phyloP scores from a whole-genome alignment of 306 rosid genomes.

The Dalbergia cultrata region DNA sequence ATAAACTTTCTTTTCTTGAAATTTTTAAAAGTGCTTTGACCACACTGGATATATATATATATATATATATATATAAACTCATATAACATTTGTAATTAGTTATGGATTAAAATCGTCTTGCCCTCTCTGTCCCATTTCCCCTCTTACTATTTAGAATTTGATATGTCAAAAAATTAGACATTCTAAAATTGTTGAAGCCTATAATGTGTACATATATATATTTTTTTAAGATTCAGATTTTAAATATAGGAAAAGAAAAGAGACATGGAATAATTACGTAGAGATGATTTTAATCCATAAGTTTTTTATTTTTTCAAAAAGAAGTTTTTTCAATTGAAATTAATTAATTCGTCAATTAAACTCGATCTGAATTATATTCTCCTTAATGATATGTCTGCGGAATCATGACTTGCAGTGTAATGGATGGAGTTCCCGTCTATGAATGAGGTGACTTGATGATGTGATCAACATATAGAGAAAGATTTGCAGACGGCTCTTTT shows the following conservation, averaged over 20 bases:
- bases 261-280: background rate
- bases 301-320: background rate
- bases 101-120: background rate
- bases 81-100: background rate
- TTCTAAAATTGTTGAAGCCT: background rate
- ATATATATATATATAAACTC: no score
- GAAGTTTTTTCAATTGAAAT: background rate
- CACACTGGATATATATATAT: no score
- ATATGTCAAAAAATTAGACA: background rate
- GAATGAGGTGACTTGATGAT: background rate
- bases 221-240: no score
- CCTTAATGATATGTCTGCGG: background rate
- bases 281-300: background rate
- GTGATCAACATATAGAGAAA: background rate
- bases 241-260: background rate
- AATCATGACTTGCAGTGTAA: constrained; percentile 29
- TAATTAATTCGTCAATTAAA: background rate
- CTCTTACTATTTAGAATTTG: background rate
- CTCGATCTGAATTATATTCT: background rate
- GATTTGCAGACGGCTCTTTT: background rate
- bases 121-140: background rate
- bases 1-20: no score
- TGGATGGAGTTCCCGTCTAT: constrained; percentile 3
- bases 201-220: no score
- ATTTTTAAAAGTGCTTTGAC: no score